A percentile compares a stretch with the other conserved stretches of the same genome.
phyloP scores from a whole-genome alignment of 768 basidiomycete genomes.

The Russula olivacea region DNA sequence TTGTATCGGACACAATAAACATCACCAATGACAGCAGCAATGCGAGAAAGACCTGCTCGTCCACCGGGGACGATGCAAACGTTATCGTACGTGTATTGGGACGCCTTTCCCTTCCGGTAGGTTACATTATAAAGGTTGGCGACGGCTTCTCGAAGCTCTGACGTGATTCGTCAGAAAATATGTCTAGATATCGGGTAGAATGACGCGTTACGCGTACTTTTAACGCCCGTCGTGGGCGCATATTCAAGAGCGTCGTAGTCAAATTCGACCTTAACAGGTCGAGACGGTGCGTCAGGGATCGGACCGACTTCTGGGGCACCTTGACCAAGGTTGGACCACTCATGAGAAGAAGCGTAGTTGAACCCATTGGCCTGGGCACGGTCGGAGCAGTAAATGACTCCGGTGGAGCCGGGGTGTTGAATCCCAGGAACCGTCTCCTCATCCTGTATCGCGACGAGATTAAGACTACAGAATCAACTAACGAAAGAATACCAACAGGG shows the following conservation, averaged over 20 bases:
- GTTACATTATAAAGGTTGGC: conserved; percentile 85
- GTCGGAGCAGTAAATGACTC: conserved; percentile 84
- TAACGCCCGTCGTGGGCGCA: conserved; percentile 89
- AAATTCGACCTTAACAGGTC: conserved; percentile 59
- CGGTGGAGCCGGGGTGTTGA: conserved; percentile 61
- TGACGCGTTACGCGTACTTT: conserved; percentile 41
- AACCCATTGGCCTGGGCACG: conserved; percentile 96
- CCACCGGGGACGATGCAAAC: conserved; percentile 95
- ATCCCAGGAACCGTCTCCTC: conserved; percentile 90
- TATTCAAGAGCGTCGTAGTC: conserved; percentile 77
- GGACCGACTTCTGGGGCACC: conserved; percentile 86
- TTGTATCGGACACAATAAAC: conserved; percentile 59
- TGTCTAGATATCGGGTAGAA: neutral
- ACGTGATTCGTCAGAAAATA: neutral
- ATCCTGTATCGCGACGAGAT: conserved; percentile 40
- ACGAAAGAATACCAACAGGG: conserved; percentile 42
- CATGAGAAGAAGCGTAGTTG: conserved; percentile 66
- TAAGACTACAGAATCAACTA: neutral
- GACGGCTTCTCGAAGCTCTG: conserved; percentile 82
- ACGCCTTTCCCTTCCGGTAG: conserved; percentile 73
- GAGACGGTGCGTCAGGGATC: conserved; percentile 65
- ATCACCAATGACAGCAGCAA: conserved; percentile 88
- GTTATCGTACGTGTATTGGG: conserved; percentile 88
- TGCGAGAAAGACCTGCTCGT: conserved; percentile 79
- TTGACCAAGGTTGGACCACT: conserved; percentile 90